phyloP scores from a whole-genome alignment of 345 rosid species.

The Abelmoschus esculentus region DNA sequence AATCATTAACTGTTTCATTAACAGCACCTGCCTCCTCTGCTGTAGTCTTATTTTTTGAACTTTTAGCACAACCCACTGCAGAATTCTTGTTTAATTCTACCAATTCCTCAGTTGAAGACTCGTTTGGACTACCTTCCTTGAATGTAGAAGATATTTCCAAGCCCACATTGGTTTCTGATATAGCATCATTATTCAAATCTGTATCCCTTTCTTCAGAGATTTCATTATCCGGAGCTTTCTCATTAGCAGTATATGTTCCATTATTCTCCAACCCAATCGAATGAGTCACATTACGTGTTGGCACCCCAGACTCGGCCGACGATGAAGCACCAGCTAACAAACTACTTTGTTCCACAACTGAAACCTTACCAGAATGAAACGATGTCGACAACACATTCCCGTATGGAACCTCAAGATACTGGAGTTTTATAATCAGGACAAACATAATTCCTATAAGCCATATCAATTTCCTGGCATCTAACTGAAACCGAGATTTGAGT shows the following conservation, averaged over 20 bases:
- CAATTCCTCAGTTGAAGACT: conserved; percentile 14
- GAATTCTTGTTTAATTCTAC: conserved; percentile 13
- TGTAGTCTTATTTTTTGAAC: conserved; percentile 12
- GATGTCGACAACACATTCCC: conserved; percentile 34
- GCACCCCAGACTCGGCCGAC: conserved; percentile 8
- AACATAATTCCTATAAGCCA: conserved; percentile 37
- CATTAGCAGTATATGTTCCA: conserved; percentile 14
- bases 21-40: conserved; percentile 14
- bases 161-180: conserved; percentile 9
- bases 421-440: conserved; percentile 35
- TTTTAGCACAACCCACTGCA: neutral
- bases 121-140: conserved; percentile 13
- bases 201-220: conserved; percentile 16
- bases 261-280: conserved; percentile 22
- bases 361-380: conserved; percentile 37
- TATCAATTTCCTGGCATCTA: conserved; percentile 44
- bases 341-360: conserved; percentile 21
- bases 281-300: conserved; percentile 12
- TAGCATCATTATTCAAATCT: conserved; percentile 19
- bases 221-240: conserved; percentile 14
- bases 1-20: conserved; percentile 19
- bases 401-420: conserved; percentile 49
- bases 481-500: conserved; percentile 30
- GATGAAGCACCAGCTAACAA: conserved; percentile 9
- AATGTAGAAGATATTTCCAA: conserved; percentile 18